A percentile compares a stretch with the other conserved stretches of the same genome.
These are phyloP conservation scores for Verticillium longisporum DNA, from an alignment of 2,329 filamentous ascomycete species.

Conservation along the genomic window DNA sequence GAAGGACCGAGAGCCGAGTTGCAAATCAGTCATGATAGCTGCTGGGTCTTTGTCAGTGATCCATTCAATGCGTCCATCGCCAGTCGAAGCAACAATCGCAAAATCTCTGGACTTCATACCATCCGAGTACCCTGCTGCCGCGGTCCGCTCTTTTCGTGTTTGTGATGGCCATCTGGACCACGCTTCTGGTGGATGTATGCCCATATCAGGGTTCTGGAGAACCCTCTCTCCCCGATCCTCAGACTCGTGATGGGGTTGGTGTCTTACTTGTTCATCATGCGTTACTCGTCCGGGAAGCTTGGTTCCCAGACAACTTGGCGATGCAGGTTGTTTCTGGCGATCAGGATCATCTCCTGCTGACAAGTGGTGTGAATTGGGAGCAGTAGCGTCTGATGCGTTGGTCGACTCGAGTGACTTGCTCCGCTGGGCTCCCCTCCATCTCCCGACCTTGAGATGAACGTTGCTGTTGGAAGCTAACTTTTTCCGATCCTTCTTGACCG, in stretches of 20 bases:
- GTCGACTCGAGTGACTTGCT: conserved; percentile 2
- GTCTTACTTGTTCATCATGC: background rate
- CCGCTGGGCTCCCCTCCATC: conserved; percentile 6
- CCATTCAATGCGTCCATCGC: conserved; percentile 16
- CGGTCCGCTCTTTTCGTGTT: conserved; percentile 20
- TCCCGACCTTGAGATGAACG: conserved; percentile 3
- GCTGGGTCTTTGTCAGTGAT: conserved; percentile 15
- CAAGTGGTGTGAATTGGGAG: conserved; percentile 4
- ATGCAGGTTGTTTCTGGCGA: background rate
- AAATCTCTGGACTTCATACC: conserved; percentile 21
- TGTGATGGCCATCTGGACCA: conserved; percentile 28
- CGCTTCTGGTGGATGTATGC: conserved; percentile 16
- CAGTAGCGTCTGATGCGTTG: background rate
- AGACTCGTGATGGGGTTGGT: background rate
- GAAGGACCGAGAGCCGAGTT: conserved; percentile 15
- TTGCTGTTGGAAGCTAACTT: background rate
- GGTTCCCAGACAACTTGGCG: too few relatives aligned
- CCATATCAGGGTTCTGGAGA: conserved; percentile 2
- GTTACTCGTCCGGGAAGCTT: conserved; percentile 1
- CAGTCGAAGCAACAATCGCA: conserved; percentile 14
- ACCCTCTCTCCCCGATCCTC: background rate
- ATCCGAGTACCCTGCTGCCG: conserved; percentile 15
- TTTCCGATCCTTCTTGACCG: background rate
- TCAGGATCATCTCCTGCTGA: background rate
- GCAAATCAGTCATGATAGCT: conserved; percentile 2